A percentile compares a stretch with the other conserved stretches of the same genome.
Conservation (phyloP, 345 rosid species). For the Brassica nigra region DNA sequence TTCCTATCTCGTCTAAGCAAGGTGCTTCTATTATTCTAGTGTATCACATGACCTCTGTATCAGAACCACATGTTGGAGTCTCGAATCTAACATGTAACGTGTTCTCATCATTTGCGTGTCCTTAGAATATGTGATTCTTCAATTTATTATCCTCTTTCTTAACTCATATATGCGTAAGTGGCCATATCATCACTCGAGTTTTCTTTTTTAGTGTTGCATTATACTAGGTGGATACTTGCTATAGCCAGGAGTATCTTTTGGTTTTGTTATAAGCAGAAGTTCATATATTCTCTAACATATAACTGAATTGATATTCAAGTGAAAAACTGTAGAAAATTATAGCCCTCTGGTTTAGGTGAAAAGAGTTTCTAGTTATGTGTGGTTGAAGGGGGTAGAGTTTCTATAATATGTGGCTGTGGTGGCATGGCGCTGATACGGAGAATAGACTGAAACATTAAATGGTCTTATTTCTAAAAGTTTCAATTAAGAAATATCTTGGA, state of each 20-base stretch:
- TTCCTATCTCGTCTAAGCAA: too few relatives aligned
- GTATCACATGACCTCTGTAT: too few relatives aligned
- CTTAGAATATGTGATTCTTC: conserved; percentile 44
- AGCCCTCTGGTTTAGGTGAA: not conserved
- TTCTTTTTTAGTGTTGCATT: conserved; percentile 5
- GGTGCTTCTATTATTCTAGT: too few relatives aligned
- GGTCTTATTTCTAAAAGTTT: too few relatives aligned
- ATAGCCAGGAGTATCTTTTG: conserved; percentile 7
- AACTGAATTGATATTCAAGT: conserved; percentile 7
- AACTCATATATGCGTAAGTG: conserved; percentile 99
- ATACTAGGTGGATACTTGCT: conserved; percentile 1
- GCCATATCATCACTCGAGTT: conserved; percentile 6
- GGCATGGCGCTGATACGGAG: too few relatives aligned
- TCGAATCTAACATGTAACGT: too few relatives aligned
- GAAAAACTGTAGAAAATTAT: not conserved
- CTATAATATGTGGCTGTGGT: too few relatives aligned
- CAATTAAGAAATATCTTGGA: too few relatives aligned
- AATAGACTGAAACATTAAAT: not conserved
- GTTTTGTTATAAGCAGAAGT: not conserved
- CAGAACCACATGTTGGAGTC: too few relatives aligned
- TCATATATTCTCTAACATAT: not conserved
- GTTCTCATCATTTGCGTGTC: too few relatives aligned
- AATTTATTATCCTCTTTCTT: conserved; percentile 78
- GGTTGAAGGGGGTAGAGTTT: too few relatives aligned
- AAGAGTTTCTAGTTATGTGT: not conserved